Base-by-base conservation (phyloP, 1,284 basidiomycete species). In the Puccinia coronata region DNA sequence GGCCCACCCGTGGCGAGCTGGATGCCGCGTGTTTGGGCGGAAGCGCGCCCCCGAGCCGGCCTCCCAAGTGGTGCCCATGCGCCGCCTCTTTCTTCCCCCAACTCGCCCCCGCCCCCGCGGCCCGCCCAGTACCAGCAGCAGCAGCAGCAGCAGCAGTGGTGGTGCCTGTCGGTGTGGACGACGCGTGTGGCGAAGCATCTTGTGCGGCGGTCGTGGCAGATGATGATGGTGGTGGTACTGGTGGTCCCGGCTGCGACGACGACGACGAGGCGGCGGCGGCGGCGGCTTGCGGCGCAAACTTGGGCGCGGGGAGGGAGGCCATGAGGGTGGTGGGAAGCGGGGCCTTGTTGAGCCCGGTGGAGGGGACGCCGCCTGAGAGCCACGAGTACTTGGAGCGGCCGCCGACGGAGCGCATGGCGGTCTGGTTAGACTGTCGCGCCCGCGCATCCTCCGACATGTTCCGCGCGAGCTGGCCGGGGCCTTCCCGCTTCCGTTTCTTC, bases 401-500 rank as follows among this genome's bases (percentile, higher is more conserved):
- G 0, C 93, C 93, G n/a, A 92, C 92, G 1, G 92, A 92, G 84
- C 93, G 92, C 83, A 90, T 91, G n/a, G 93, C 93, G 5, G 92
- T 92, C 43, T 92, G 92, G 85, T 94, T 93, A 63, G 92, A 92
- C 90, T 94, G 91, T 85, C 93, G 93, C 88, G 94, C 94, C 83
- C 91, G 88, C 83, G 93, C 92, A 84, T 94, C 93, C 86, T 93
- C 93, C 1, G 91, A 91, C 92, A 95, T 93, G 85, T 94, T 94
- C 81, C 91, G 88, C 72, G 92, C 92, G 0, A 92, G 92, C 14
- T 93, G 92, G 2, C 92, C 92, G 0, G 92, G 92, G 0, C 92
- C 92, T 23, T 80, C 81, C 11, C 71, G 43, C 16, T 69, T 80
- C 18, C 73, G 73, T 18, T 65, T 71, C 31, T 63, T 75, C 28